Evolutionary conservation across 208 protist genomes (phyloP).

Genomic region (Trypanosoma conorhini): DNA sequence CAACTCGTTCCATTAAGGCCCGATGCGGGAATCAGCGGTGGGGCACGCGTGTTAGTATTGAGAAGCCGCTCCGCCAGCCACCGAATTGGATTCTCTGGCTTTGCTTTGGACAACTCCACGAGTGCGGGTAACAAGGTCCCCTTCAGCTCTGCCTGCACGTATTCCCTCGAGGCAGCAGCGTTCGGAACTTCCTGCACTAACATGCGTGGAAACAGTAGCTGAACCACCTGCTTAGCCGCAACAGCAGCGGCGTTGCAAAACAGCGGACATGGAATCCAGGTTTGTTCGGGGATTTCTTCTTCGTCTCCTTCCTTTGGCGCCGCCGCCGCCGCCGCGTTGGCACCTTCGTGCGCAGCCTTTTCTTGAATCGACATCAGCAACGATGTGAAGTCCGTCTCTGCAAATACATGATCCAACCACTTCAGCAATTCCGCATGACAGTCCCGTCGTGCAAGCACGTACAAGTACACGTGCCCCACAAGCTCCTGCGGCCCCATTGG

Average conservation of each 20-base stretch:
- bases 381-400: slow-evolving; percentile 39
- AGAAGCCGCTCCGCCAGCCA: slow-evolving; percentile 90
- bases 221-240: slow-evolving; percentile 53
- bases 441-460: slow-evolving; percentile 66
- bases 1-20: slow-evolving; percentile 1
- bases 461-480: slow-evolving; percentile 71
- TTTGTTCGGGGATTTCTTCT: background rate
- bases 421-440: slow-evolving; percentile 58
- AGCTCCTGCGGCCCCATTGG: slow-evolving; percentile 37
- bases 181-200: slow-evolving; percentile 70
- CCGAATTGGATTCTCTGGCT: slow-evolving; percentile 81
- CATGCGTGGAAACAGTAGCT: slow-evolving; percentile 80
- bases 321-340: background rate
- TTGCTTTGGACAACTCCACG: slow-evolving; percentile 74
- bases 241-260: slow-evolving; percentile 30
- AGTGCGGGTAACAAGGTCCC: slow-evolving; percentile 81
- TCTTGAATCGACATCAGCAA: slow-evolving; percentile 12
- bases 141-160: slow-evolving; percentile 85
- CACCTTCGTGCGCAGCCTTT: slow-evolving; percentile 1
- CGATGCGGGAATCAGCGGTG: slow-evolving; percentile 51
- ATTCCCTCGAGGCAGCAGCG: slow-evolving; percentile 60
- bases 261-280: slow-evolving; percentile 23
- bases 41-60: slow-evolving; percentile 72
- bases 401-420: slow-evolving; percentile 49
- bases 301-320: slow-evolving; percentile 16